Evolutionary conservation across 768 basidiomycete species (phyloP).

Genomic region (Trametopsis cervina): DNA sequence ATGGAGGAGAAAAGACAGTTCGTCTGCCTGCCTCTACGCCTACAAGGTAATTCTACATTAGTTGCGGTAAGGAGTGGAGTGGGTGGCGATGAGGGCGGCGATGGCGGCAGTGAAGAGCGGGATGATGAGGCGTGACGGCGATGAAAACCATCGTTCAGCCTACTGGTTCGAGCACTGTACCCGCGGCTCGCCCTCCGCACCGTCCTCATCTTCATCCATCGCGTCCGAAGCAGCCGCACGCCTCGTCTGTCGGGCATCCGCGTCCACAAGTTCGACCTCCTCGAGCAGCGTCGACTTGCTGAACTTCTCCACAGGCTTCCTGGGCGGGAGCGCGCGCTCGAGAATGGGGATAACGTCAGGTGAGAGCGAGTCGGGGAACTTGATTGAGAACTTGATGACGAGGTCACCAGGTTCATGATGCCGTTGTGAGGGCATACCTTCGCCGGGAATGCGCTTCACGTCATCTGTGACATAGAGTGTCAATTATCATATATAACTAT

Average conservation of each 20-base stretch:
- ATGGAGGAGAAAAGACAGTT: neutral
- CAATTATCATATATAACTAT: conserved; percentile 5
- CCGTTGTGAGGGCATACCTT: conserved; percentile 98
- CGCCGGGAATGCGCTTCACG: conserved; percentile 84
- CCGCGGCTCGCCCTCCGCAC: conserved; percentile 64
- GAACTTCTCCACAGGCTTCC: conserved; percentile 59
- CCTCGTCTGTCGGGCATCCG: conserved; percentile 59
- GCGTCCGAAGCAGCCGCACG: conserved; percentile 56
- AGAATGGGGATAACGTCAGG: conserved; percentile 60
- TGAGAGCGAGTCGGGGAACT: conserved; percentile 82
- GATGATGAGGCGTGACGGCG: neutral
- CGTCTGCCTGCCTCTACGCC: conserved; percentile 6
- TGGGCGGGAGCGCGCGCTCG: conserved; percentile 80
- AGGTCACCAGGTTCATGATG: conserved; percentile 97
- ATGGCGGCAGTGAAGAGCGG: neutral
- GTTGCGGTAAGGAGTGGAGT: too few species aligned
- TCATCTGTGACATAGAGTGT: conserved; percentile 45
- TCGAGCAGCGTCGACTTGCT: conserved; percentile 67
- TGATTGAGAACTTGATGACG: conserved; percentile 78
- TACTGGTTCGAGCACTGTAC: conserved; percentile 95
- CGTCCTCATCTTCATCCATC: conserved; percentile 82
- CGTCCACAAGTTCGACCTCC: conserved; percentile 78
- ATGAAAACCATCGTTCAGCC: too few species aligned
- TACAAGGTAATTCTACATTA: neutral
- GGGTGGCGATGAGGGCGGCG: too few species aligned